A percentile compares a stretch with the other conserved stretches of the same genome.
Evolutionary conservation across 2,329 filamentous ascomycete genomes (phyloP).

Genomic region (Cladosporium colombiae): DNA sequence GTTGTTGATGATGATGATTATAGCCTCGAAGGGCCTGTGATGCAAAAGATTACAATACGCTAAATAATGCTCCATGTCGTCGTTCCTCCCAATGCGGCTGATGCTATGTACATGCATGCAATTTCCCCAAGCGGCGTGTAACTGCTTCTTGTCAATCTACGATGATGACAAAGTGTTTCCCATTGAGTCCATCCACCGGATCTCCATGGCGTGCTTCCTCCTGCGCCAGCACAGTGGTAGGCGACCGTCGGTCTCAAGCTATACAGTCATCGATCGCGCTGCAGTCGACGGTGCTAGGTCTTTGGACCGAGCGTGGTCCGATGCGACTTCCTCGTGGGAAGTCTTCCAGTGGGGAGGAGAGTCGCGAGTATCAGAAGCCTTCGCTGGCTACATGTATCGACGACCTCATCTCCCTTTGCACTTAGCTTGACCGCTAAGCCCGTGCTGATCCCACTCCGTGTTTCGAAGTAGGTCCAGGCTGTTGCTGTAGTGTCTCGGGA

Average conservation of each 20-base stretch:
- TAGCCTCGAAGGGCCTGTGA: not conserved
- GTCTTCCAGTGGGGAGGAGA: not conserved
- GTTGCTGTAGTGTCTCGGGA: not conserved
- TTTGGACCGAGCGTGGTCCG: not conserved
- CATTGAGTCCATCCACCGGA: not conserved
- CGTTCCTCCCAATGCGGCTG: not conserved
- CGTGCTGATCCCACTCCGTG: not conserved
- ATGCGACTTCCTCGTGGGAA: not conserved
- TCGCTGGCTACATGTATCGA: not conserved
- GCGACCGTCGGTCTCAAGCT: not conserved
- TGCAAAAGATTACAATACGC: not conserved
- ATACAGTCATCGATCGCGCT: not conserved
- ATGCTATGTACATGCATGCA: not conserved
- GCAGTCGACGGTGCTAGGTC: not conserved
- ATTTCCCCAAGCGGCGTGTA: not conserved
- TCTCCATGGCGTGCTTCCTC: not conserved
- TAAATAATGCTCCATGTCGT: not conserved
- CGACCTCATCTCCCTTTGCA: not conserved
- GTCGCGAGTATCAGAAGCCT: not conserved
- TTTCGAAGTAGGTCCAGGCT: not conserved
- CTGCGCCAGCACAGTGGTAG: conserved; percentile 6
- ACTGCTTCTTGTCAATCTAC: not conserved
- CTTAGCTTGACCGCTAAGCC: not conserved
- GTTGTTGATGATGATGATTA: not conserved
- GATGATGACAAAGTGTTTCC: not conserved